Percentiles rank a stretch among this genome's conserved stretches.
phyloP scores from a whole-genome alignment of 2,329 filamentous ascomycete species.

The Pseudogymnoascus pannorum region DNA sequence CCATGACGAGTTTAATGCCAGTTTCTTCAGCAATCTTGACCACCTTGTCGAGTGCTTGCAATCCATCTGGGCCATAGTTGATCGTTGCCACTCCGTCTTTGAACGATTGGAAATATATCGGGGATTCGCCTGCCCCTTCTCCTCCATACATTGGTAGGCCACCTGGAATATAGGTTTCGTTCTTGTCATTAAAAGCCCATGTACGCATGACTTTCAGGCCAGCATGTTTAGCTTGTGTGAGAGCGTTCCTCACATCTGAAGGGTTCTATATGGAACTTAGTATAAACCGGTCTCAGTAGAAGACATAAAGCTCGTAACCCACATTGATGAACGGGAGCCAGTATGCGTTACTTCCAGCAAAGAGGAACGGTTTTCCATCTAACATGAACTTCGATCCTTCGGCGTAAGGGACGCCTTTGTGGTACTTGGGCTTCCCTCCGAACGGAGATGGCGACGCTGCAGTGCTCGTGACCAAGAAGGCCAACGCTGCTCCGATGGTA shows the following conservation, averaged over 20 bases:
- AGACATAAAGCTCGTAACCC: conserved; percentile 14
- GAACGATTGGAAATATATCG: conserved; percentile 22
- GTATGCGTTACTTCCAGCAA: conserved; percentile 51
- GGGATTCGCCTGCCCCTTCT: conserved; percentile 18
- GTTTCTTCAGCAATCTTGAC: conserved; percentile 41
- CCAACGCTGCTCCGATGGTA: background rate
- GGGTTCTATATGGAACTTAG: background rate
- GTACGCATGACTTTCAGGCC: conserved; percentile 47
- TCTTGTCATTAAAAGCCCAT: conserved; percentile 53
- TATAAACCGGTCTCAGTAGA: conserved; percentile 36
- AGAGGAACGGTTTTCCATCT: conserved; percentile 48
- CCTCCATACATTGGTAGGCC: conserved; percentile 43
- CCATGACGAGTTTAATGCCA: conserved; percentile 46
- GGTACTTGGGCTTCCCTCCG: background rate
- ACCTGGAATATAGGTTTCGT: conserved; percentile 39
- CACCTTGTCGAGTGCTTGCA: conserved; percentile 43
- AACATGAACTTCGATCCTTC: conserved; percentile 45
- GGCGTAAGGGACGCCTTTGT: conserved; percentile 40
- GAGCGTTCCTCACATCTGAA: conserved; percentile 28
- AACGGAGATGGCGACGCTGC: background rate
- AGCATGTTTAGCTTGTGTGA: conserved; percentile 31
- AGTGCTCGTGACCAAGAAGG: background rate
- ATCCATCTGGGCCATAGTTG: conserved; percentile 26
- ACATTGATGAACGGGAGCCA: conserved; percentile 50
- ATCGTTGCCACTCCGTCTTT: conserved; percentile 23